These are phyloP conservation scores for Gossypium raimondii DNA, from an alignment of 345 rosid genomes.

Conservation along the genomic window DNA sequence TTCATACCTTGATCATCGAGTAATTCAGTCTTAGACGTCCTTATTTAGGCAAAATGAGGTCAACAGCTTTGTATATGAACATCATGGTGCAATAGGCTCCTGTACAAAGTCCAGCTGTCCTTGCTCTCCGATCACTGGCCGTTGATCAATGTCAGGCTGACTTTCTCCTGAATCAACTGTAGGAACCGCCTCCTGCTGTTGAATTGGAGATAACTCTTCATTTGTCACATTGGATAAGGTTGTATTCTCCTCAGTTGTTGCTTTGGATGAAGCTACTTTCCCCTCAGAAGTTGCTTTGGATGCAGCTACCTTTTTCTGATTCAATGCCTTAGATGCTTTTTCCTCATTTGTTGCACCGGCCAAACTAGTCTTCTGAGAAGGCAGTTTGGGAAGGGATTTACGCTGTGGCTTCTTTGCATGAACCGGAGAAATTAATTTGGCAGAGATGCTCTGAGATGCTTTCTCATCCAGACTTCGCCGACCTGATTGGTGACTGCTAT, in stretches of 20 bases:
- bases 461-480: slow-evolving; percentile 80
- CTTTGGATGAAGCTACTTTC: slow-evolving; percentile 7
- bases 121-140: slow-evolving; percentile 32
- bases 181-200: slow-evolving; percentile 29
- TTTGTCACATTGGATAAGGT: slow-evolving; percentile 15
- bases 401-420: slow-evolving; percentile 61
- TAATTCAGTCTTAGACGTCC: slow-evolving; percentile 26
- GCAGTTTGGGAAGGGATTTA: slow-evolving; percentile 85
- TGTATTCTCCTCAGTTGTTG: slow-evolving; percentile 26
- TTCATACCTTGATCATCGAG: slow-evolving; percentile 25
- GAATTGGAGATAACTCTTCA: slow-evolving; percentile 16
- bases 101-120: slow-evolving; percentile 29
- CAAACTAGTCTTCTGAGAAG: slow-evolving; percentile 66
- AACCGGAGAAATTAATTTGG: slow-evolving; percentile 47
- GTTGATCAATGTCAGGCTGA: slow-evolving; percentile 27
- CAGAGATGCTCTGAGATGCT: slow-evolving; percentile 32
- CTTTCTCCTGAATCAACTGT: slow-evolving; percentile 29
- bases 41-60: slow-evolving; percentile 30
- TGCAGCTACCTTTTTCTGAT: slow-evolving; percentile 21
- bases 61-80: slow-evolving; percentile 21
- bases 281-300: slow-evolving; percentile 20
- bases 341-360: slow-evolving; percentile 21
- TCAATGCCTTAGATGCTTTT: slow-evolving; percentile 23
- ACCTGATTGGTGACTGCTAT: slow-evolving; percentile 27
- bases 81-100: slow-evolving; percentile 32